Evolutionary conservation across 2,329 filamentous ascomycete species (phyloP), one percentile per base, ranked within the genome.

Genomic region (Cladosporium sp.): DNA sequence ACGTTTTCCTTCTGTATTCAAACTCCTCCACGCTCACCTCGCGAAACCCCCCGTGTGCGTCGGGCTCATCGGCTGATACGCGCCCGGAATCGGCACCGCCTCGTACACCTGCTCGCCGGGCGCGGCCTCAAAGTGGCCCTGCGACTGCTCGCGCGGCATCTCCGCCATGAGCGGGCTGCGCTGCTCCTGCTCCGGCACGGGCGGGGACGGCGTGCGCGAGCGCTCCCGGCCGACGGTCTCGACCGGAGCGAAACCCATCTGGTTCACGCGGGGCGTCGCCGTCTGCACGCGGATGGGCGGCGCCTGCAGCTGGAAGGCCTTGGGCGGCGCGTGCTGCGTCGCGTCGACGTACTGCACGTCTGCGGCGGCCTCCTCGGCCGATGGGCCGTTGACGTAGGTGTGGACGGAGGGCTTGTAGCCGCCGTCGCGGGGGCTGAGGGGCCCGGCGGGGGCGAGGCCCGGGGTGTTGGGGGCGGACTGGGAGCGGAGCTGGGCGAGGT

Each of bases 381-480:
- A 50, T 59, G 65, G 54, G 40, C 67, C 63, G 58, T 64, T 66
- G 68, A 54, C 70, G 72, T 38, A 65, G 60, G 73, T 71, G 56
- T 70, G 70, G 4, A 54, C 42, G 56, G 68, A 66, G 34, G 73
- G 74, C 44, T 69, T 66, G 72, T 72, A 77, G 61, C 74, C 74
- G 56, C 75, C 75, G 34, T 77, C 77, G 61, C 79, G 76, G 28
- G 79, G 70, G 72, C 86, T 86, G 69, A 85, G 83, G 31, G 83
- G 85, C 18, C 72, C 72, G 41, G 61, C 61, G 33, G 56, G 55
- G 8, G 38, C 46, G 68, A 95, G 90, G 59, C 90, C 90, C 10
- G 92, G 92, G 0, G 92, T 96, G 77, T 96, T 96, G 61, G 92
- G 92, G 4, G 90, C 91, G 22, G 90, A 95, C 74, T 97, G 91